phyloP scores from a whole-genome alignment of 106 monocot species.

The Cymbidium sinense region DNA sequence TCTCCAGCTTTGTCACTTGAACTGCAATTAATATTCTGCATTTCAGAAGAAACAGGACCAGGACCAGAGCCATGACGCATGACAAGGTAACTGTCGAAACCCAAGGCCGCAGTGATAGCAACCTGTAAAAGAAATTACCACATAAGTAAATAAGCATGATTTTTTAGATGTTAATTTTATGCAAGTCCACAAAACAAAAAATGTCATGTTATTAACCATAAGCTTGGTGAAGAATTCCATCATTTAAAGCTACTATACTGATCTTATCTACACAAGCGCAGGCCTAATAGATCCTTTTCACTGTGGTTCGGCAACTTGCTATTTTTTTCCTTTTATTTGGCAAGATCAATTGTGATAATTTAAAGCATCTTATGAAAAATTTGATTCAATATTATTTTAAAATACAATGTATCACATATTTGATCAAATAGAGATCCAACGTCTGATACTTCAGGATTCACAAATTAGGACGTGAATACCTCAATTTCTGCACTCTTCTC shows the following conservation, averaged over 20 bases:
- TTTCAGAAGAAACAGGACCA: conserved; percentile 24
- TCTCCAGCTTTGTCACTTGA: conserved; percentile 14
- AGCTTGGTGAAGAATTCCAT: neutral
- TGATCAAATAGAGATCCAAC: no score
- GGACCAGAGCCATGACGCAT: conserved; percentile 99
- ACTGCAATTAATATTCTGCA: conserved; percentile 3
- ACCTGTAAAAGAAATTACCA: conserved; percentile 43
- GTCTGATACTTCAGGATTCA: no score
- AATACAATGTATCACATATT: no score
- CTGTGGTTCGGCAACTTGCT: neutral
- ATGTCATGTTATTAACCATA: neutral
- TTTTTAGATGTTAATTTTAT: neutral
- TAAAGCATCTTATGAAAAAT: neutral
- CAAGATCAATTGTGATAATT: neutral
- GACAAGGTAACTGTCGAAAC: conserved; percentile 95
- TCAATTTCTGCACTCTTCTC: no score
- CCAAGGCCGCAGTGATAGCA: conserved; percentile 90
- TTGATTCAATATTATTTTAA: neutral
- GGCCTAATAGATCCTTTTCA: neutral
- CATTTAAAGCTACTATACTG: neutral
- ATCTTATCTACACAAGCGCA: neutral
- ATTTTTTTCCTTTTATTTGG: neutral
- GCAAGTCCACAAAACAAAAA: neutral
- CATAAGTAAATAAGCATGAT: neutral
- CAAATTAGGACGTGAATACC: no score